These are phyloP conservation scores for Didymosphaeria variabile DNA, from an alignment of 2,329 filamentous ascomycete genomes.

Conservation along the genomic window DNA sequence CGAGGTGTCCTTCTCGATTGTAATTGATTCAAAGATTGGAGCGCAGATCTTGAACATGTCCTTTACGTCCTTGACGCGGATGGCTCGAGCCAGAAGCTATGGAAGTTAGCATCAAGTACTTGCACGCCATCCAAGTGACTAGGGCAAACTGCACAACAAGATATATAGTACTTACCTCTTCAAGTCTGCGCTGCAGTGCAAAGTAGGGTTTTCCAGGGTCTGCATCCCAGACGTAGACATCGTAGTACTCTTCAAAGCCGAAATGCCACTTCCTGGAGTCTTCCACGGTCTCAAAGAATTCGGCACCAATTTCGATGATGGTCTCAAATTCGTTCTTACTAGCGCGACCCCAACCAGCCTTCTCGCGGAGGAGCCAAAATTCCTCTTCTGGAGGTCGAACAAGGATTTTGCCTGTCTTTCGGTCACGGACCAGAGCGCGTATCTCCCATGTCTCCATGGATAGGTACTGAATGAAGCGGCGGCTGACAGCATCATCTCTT, in stretches of 20 bases:
- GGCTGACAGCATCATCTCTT: slow-evolving; percentile 52
- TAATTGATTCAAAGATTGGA: slow-evolving; percentile 51
- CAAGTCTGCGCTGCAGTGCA: slow-evolving; percentile 42
- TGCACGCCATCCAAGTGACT: neutral
- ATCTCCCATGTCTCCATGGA: slow-evolving; percentile 50
- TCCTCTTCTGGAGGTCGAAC: slow-evolving; percentile 50
- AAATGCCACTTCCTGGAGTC: slow-evolving; percentile 49
- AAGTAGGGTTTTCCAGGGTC: slow-evolving; percentile 43
- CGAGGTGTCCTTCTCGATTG: slow-evolving; percentile 43
- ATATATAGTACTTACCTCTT: slow-evolving; percentile 30
- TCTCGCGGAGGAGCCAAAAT: slow-evolving; percentile 52
- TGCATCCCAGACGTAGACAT: slow-evolving; percentile 55
- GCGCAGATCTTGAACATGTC: slow-evolving; percentile 46
- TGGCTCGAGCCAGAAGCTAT: slow-evolving; percentile 50
- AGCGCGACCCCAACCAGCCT: slow-evolving; percentile 52
- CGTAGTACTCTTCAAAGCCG: slow-evolving; percentile 55
- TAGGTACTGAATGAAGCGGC: slow-evolving; percentile 55
- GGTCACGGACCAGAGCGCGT: slow-evolving; percentile 54
- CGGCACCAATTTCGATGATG: slow-evolving; percentile 44
- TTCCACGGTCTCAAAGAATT: slow-evolving; percentile 55
- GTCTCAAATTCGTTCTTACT: slow-evolving; percentile 50
- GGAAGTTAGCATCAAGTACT: slow-evolving; percentile 7
- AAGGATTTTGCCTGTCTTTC: slow-evolving; percentile 50
- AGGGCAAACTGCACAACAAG: neutral
- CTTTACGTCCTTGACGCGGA: slow-evolving; percentile 38